Evolutionary conservation across 345 rosid genomes (phyloP), one percentile per base, ranked within the genome.

Genomic region (Brassica juncea): DNA sequence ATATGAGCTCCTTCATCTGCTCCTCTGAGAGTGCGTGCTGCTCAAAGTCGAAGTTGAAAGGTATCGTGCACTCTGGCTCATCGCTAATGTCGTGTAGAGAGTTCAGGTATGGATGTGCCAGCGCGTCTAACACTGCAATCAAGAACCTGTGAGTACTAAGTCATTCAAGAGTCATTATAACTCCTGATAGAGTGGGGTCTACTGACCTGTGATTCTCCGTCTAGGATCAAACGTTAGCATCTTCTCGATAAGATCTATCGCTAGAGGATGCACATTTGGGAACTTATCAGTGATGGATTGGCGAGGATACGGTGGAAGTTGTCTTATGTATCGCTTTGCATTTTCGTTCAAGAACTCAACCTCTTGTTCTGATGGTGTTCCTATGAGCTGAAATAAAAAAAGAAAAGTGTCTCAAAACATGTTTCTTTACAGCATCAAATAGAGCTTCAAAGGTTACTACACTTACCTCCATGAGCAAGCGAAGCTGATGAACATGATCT

Each of bases 221-320:
- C 97, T 82, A 31, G 98, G 99, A 85, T 95, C 99, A 81, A 95
- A 95, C 2, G 98, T 95, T 27, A 95, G 78, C 99, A 95, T 95
- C 91, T 88, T 95, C 82, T 95, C 97, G 55, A 92, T 91, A 39
- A 95, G 99, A 84, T 95, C 97, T 77, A 93, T 92, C 54, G 98
- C 99, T 72, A 79, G 57, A 1, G 97, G 97, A 75, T 90, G 88
- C 72, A 92, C 97, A 28, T 31, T 89, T 0, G 98, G 98, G 76
- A 95, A 95, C 83, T 90, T 95, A 77, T 92, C 93, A 9, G 88
- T 83, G 85, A 93, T 84, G 63, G 99, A 95, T 61, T 91, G 99
- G 8, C 97, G 94, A 37, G 78, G 90, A 80, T 85, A 81, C 27
- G 62, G 76, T 68, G 91, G 92, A 78, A 93, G 97, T 37, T 91